Base-by-base conservation (phyloP, 2,329 filamentous ascomycete genomes). In the Xylariomycetidae sp. region DNA sequence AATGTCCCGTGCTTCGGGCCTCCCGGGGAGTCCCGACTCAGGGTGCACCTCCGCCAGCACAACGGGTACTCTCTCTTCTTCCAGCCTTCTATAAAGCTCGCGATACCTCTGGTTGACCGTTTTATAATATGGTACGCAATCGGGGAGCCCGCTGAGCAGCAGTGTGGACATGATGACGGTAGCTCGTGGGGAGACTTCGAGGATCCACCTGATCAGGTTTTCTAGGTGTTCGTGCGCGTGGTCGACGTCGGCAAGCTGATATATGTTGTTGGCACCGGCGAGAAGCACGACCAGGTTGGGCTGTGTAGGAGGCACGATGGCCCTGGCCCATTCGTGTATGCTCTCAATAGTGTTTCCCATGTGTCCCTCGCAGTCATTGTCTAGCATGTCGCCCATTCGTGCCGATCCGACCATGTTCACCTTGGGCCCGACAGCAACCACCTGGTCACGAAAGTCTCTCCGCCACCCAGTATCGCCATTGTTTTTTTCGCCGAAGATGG, bases 251-350 rank as follows among this genome's bases (percentile, higher is more conserved):
- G 51, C 39, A 6, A 45, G 34, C 15, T 50, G 50, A 25, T 52
- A 53, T 19, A 48, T 52, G 41, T 67, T 62, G 38, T 66, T 66
- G 12, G 62, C 60, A 2, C 63, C 63, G 7, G 48, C 56, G 36
- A 65, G 62, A 36, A 66, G 36, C 6, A 61, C 42, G 26, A 65
- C 48, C 9, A 65, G 16, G 33, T 64, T 59, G 1, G 64, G 63
- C 37, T 49, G 46, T 32, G 50, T 48, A 17, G 38, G 23, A 1
- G 52, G 43, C 9, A 58, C 44, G 9, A 52, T 49, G 11, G 16
- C 17, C 17, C 44, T 38, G 2, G 59, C 61, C 34, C 55, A 58
- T 16, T 31, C 36, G 22, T 50, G 46, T 7, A 65, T 53, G 30
- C 59, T 42, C 37, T 56, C 50, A 32, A 66, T 51, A 29, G 49